Conservation (phyloP, 345 rosid genomes). For the Salix caprea region DNA sequence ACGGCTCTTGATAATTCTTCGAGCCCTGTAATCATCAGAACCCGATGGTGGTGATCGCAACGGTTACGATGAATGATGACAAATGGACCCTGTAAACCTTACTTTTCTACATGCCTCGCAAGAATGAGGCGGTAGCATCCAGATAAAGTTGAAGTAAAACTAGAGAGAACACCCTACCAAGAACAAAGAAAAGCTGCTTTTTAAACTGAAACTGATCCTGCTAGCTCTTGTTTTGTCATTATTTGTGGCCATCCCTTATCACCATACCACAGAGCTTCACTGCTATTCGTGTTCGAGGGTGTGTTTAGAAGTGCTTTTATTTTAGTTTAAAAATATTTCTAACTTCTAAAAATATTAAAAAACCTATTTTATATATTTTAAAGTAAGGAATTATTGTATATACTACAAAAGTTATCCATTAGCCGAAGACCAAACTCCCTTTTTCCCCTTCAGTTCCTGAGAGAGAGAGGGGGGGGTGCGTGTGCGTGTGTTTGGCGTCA, state of each 20-base stretch:
- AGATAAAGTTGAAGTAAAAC: background rate
- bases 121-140: background rate
- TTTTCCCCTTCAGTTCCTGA: slow-evolving; percentile 6
- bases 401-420: background rate
- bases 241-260: slow-evolving; percentile 2
- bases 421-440: background rate
- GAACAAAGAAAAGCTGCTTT: slow-evolving; percentile 5
- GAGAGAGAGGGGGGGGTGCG: slow-evolving; percentile 3
- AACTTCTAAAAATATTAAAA: no score
- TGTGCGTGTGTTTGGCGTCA: slow-evolving; percentile 10
- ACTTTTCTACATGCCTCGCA: background rate
- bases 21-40: background rate
- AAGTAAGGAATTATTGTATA: no score
- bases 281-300: no score
- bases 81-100: background rate
- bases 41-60: background rate
- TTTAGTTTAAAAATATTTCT: no score
- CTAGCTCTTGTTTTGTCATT: slow-evolving; percentile 18
- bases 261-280: background rate
- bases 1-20: background rate
- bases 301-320: background rate
- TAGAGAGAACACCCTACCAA: background rate
- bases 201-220: slow-evolving; percentile 18
- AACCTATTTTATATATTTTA: no score
- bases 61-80: slow-evolving; percentile 5